A percentile compares a stretch with the other conserved stretches of the same genome.
These are phyloP conservation scores for Komagataea norvegica DNA, from an alignment of 1,139 yeast genomes.

Conservation along the genomic window DNA sequence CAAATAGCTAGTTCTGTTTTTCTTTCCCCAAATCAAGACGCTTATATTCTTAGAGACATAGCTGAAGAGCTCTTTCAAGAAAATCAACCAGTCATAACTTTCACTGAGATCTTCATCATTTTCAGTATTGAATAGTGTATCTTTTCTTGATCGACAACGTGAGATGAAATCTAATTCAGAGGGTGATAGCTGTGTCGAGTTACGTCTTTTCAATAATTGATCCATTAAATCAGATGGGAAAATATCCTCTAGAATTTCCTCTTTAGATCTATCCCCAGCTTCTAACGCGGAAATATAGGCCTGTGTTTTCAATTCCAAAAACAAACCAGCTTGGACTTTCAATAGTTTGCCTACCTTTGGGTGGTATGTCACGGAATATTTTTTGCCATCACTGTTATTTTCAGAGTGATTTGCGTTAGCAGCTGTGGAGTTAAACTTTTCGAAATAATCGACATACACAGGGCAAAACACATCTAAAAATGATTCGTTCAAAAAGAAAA, in stretches of 20 bases:
- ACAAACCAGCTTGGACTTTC: constrained; percentile 76
- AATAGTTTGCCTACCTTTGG: constrained; percentile 44
- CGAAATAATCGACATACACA: constrained; percentile 22
- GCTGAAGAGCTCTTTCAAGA: constrained; percentile 69
- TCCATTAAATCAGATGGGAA: constrained; percentile 66
- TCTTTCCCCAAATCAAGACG: constrained; percentile 64
- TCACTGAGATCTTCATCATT: constrained; percentile 48
- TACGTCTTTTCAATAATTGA: constrained; percentile 48
- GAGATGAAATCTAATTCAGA: constrained; percentile 67
- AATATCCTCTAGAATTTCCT: constrained; percentile 69
- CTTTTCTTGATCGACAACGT: constrained; percentile 66
- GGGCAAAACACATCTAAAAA: constrained; percentile 85
- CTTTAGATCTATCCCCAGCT: constrained; percentile 53
- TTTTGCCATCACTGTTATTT: constrained; percentile 1
- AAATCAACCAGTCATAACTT: constrained; percentile 70
- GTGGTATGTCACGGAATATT: not conserved
- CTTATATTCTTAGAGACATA: constrained; percentile 75
- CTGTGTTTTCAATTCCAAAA: constrained; percentile 86
- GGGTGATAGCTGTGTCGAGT: constrained; percentile 46
- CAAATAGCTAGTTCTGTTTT: constrained; percentile 34
- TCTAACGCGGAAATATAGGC: constrained; percentile 88
- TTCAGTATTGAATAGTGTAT: constrained; percentile 47
- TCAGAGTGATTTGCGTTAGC: constrained; percentile 1
- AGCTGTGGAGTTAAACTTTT: constrained; percentile 10
- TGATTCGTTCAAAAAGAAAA: constrained; percentile 76